Evolutionary conservation across 768 basidiomycete species (phyloP).

Genomic region (Solioccasus polychromus): DNA sequence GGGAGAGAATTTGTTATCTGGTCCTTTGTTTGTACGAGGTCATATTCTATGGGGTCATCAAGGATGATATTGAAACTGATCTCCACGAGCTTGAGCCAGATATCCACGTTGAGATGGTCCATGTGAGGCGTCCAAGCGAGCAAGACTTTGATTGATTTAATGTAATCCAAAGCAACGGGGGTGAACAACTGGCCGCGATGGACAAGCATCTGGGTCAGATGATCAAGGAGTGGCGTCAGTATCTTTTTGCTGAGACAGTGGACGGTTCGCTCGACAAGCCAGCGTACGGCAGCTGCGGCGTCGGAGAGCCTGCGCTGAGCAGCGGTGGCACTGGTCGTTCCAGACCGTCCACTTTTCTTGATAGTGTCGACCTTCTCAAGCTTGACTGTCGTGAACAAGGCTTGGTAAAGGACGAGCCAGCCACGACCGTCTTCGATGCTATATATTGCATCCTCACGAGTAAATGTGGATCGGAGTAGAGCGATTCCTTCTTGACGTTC

Average conservation of each 20-base stretch:
- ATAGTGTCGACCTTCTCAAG: constrained; percentile 54
- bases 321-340: constrained; percentile 40
- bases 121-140: constrained; percentile 72
- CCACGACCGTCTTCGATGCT: constrained; percentile 34
- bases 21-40: constrained; percentile 25
- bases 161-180: constrained; percentile 74
- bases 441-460: constrained; percentile 44
- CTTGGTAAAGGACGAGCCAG: constrained; percentile 72
- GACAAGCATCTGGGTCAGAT: constrained; percentile 61
- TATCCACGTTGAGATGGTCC: constrained; percentile 61
- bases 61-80: constrained; percentile 78
- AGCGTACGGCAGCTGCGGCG: constrained; percentile 64
- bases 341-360: constrained; percentile 42
- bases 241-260: constrained; percentile 54
- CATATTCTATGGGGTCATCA: constrained; percentile 46
- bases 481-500: constrained; percentile 65
- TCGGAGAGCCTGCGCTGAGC: constrained; percentile 62
- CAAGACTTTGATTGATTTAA: constrained; percentile 70
- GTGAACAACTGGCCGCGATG: constrained; percentile 51
- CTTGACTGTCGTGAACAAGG: constrained; percentile 63
- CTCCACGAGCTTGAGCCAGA: constrained; percentile 68
- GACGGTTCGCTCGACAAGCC: constrained; percentile 65
- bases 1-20: constrained; percentile 15
- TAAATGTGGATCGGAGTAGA: constrained; percentile 49
- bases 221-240: constrained; percentile 55